A percentile compares a stretch with the other conserved stretches of the same genome.
These are phyloP conservation scores for Entophlyctis luteolus DNA, from an alignment of 192 early-diverging fungal genomes.

Conservation along the genomic window DNA sequence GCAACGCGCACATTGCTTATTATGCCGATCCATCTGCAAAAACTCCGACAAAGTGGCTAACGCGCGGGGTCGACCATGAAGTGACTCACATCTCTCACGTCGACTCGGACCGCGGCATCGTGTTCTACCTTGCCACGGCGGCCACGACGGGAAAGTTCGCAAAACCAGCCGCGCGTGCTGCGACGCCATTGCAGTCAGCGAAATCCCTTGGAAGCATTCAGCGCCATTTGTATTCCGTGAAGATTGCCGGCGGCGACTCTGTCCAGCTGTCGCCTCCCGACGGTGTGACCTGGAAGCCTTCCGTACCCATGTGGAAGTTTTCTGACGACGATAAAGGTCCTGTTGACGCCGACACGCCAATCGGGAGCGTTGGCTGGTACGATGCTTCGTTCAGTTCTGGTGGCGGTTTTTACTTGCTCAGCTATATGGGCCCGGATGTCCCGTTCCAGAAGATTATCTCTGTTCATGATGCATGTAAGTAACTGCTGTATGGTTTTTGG, in stretches of 20 bases:
- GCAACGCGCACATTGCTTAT: conserved; percentile 48
- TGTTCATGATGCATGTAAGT: conserved; percentile 7
- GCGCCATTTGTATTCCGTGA: conserved; percentile 46
- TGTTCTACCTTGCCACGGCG: conserved; percentile 48
- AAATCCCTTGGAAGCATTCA: conserved; percentile 46
- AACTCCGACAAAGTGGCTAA: conserved; percentile 42
- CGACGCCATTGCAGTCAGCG: too few species aligned
- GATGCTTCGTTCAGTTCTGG: conserved; percentile 67
- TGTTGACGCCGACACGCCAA: too few species aligned
- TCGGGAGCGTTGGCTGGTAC: conserved; percentile 60
- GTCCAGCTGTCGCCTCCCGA: conserved; percentile 39
- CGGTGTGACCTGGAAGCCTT: conserved; percentile 15
- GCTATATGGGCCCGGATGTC: conserved; percentile 79
- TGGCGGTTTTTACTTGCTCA: conserved; percentile 67
- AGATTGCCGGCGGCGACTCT: conserved; percentile 25
- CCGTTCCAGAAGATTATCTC: conserved; percentile 64
- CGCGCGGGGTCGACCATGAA: conserved; percentile 42
- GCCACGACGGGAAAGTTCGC: too few species aligned
- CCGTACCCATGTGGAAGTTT: conserved; percentile 7
- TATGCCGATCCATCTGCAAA: conserved; percentile 13
- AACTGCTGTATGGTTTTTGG: too few species aligned
- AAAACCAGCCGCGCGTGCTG: too few species aligned
- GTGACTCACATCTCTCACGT: conserved; percentile 40
- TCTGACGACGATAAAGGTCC: too few species aligned
- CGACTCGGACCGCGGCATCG: conserved; percentile 31